Base-by-base conservation (phyloP, 257 asterid genomes). In the Solanum megistacrolobum region DNA sequence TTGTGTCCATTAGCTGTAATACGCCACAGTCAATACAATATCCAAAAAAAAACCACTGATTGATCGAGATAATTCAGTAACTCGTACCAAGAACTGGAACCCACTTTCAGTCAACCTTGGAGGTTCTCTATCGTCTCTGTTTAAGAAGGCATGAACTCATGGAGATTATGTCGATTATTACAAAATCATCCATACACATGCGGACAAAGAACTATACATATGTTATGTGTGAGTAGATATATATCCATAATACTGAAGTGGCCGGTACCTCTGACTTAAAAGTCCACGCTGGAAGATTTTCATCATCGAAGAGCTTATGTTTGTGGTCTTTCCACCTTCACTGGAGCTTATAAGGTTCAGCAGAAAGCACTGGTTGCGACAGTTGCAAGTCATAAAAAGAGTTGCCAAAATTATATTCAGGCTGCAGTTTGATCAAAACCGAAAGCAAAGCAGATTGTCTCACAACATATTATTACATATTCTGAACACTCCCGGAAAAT, bases 221-320 rank as follows among this genome's bases (percentile, higher is more conserved):
- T 27, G 14, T 36, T 36, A 6, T 66, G 43, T 18, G 85, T 14
- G 39, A 9, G 29, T 10, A 29, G 6, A 5, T 46, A 48, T 46
- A 29, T 81, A 81, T 48, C 85, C 27, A 86, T 82, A 86, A 86
- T 58, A 85, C 46, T 87, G 84, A 87, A 60, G 85, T 38, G 27
- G 91, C 58, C 87, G n/a, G 58, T 95, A 97, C 99, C 91, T 97
- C 92, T 96, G 99, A 92, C 89, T 94, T 93, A 97, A 93, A 84
- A 97, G 98, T 78, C 98, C 98, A 23, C 98, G 98, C 92, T 97
- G 99, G 93, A 97, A 97, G 87, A 97, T 89, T 92, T 93, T 97
- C 98, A 97, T 95, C 96, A 97, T 96, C 87, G 98, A 95, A 89
- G 98, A 91, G 91, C 98, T 96, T 69, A 97, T 93, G 93, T 94